Evolutionary conservation across 2,329 filamentous ascomycete species (phyloP), one percentile per base, ranked within the genome.

Genomic region (Aspergillus unguis): DNA sequence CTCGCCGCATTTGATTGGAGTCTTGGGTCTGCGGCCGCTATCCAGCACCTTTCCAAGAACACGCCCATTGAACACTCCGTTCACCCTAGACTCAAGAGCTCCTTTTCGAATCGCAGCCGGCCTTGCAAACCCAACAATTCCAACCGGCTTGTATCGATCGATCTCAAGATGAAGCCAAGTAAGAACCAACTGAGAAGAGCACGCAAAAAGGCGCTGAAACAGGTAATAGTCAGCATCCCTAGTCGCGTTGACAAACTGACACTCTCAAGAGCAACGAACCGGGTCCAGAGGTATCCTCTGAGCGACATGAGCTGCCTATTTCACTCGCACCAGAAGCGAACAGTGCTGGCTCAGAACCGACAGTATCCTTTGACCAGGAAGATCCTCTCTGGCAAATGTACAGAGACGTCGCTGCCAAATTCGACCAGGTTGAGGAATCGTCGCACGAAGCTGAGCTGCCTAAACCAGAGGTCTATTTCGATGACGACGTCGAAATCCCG

Each of bases 101-200:
- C 17, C 17, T 17, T 17, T 17, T 17, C 17, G 17, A 17, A 17
- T 17, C 17, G 17, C 17, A 17, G 17, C 17, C 17, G 17, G 17
- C 17, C 17, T 17, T 17, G 17, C 9, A 11, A 40, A 40, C 17
- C 17, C 6, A 11, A 17, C 6, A 48, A 32, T 41, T 17, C 17
- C 17, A 17, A 17, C 17, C 17, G 17, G 17, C 17, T 17, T 17
- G 17, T 17, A 17, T 17, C 17, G 17, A 17, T 17, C 17, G 17
- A 36, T 50, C 28, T 41, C 25, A 35, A 17, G 3, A 69, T 69
- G 69, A 95, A 92, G 77, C 85, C 87, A 78, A 91, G 87, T 71
- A 97, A 96, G 79, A 96, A 96, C 75, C 90, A 95, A 75, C 86
- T 92, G 78, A 84, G 91, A 71, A 85, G 92, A 71, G 88, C 90